phyloP scores from a whole-genome alignment of 1,139 yeast genomes.

The Protomyces inouyei region DNA sequence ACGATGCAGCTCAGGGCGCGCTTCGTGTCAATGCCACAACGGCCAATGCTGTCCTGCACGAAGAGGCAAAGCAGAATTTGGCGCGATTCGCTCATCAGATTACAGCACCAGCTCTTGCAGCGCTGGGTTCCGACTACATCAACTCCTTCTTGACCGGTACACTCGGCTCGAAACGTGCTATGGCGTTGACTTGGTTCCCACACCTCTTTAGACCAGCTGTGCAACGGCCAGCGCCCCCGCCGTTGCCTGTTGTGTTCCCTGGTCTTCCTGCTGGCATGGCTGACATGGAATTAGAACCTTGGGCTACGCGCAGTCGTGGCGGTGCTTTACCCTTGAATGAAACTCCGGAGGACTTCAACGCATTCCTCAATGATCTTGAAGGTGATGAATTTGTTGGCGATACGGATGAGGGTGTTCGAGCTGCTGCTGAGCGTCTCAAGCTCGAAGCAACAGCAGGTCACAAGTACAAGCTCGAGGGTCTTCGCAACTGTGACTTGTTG shows the following conservation, averaged over 20 bases:
- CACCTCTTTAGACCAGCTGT: too few species aligned
- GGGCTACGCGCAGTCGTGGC: neutral
- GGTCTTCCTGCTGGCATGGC: too few species aligned
- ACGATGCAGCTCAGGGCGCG: neutral
- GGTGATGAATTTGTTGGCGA: constrained; percentile 1
- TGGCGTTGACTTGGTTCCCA: too few species aligned
- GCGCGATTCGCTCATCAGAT: too few species aligned
- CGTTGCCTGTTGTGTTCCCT: too few species aligned
- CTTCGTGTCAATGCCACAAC: neutral
- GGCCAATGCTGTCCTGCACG: neutral
- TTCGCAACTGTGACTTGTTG: neutral
- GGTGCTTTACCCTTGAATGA: neutral
- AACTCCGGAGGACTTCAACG: constrained; percentile 2
- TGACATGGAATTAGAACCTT: too few species aligned
- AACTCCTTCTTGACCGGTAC: too few species aligned
- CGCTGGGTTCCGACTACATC: too few species aligned
- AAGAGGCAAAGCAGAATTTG: neutral
- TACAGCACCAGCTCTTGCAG: too few species aligned
- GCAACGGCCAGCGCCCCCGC: too few species aligned
- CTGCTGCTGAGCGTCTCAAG: constrained; percentile 2
- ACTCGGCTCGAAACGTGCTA: too few species aligned
- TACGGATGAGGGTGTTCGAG: constrained; percentile 5
- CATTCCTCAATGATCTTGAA: constrained; percentile 6
- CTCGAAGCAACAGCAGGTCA: neutral
- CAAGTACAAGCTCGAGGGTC: neutral